A percentile compares a stretch with the other conserved stretches of the same genome.
phyloP scores from a whole-genome alignment of 495 filamentous ascomycete genomes.

The Pseudomonodictys pantanalensis region DNA sequence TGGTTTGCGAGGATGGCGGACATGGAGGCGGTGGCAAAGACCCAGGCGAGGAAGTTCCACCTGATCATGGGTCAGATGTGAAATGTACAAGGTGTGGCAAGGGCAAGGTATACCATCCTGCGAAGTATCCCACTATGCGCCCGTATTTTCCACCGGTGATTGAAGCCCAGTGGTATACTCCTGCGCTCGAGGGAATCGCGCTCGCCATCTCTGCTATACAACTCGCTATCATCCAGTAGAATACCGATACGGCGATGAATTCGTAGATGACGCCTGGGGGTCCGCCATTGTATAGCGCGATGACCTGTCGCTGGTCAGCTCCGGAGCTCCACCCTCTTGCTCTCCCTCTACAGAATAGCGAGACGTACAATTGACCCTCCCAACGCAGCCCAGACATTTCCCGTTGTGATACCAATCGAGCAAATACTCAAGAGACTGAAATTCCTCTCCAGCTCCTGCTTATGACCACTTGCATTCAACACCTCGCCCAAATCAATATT shows the following conservation, averaged over 20 bases:
- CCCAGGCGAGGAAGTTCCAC: constrained; percentile 75
- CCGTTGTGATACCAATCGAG: constrained; percentile 54
- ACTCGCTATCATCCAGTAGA: constrained; percentile 48
- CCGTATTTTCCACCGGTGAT: constrained; percentile 68
- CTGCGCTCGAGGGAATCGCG: constrained; percentile 73
- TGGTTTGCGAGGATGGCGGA: constrained; percentile 66
- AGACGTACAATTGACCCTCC: constrained; percentile 51
- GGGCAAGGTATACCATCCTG: constrained; percentile 59
- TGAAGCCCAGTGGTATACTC: constrained; percentile 84
- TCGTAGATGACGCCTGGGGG: constrained; percentile 58
- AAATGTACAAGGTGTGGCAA: too few relatives aligned
- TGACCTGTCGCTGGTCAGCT: constrained; percentile 9
- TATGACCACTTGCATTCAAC: constrained; percentile 58
- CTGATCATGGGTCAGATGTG: not conserved
- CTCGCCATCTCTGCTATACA: constrained; percentile 73
- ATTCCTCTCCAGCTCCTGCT: constrained; percentile 59
- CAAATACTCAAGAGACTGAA: constrained; percentile 59
- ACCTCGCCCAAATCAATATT: constrained; percentile 27
- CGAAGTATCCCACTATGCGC: constrained; percentile 68
- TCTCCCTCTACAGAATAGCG: not conserved
- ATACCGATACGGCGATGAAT: constrained; percentile 57
- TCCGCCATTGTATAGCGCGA: constrained; percentile 52
- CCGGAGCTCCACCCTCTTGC: not conserved
- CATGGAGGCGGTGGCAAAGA: constrained; percentile 65
- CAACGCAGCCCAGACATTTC: constrained; percentile 60